A percentile compares a stretch with the other conserved stretches of the same genome.
These are phyloP conservation scores for Komagataella phaffii DNA, from an alignment of 805 yeast species.

Conservation along the genomic window DNA sequence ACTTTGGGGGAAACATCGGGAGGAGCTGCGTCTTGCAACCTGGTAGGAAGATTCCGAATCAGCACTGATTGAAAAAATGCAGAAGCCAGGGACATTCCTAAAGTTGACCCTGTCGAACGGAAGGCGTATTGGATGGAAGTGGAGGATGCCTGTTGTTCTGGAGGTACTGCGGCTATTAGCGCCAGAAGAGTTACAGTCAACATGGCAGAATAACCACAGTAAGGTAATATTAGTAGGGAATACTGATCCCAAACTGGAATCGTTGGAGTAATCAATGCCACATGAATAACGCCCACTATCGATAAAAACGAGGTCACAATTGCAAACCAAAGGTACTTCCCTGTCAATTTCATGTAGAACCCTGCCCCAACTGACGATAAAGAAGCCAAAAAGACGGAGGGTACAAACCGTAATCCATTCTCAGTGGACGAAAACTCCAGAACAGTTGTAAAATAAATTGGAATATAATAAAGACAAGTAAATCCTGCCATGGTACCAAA, in stretches of 20 bases:
- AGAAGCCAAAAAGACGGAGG: slow-evolving; percentile 47
- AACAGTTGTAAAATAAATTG: slow-evolving; percentile 48
- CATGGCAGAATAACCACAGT: slow-evolving; percentile 42
- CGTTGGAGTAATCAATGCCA: slow-evolving; percentile 18
- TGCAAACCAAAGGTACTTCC: slow-evolving; percentile 38
- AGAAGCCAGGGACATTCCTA: slow-evolving; percentile 52
- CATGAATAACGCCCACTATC: slow-evolving; percentile 27
- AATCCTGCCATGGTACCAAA: slow-evolving; percentile 36
- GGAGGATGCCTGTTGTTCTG: slow-evolving; percentile 51
- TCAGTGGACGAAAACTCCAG: slow-evolving; percentile 36
- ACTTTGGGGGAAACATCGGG: not conserved
- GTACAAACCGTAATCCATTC: slow-evolving; percentile 45
- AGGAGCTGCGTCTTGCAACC: slow-evolving; percentile 10
- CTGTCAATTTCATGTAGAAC: slow-evolving; percentile 48
- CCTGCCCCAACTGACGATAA: slow-evolving; percentile 54
- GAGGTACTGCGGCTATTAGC: slow-evolving; percentile 61
- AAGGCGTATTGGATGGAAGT: slow-evolving; percentile 57
- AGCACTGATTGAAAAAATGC: slow-evolving; percentile 44
- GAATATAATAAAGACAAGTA: slow-evolving; percentile 40
- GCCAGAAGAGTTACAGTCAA: slow-evolving; percentile 55
- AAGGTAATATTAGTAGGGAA: slow-evolving; percentile 31
- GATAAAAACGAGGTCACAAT: slow-evolving; percentile 27
- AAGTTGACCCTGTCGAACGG: slow-evolving; percentile 52
- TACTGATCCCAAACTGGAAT: slow-evolving; percentile 28
- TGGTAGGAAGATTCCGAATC: slow-evolving; percentile 11